Conservation (phyloP, 305 asterid species). For the Solanum aculeatissimum region DNA sequence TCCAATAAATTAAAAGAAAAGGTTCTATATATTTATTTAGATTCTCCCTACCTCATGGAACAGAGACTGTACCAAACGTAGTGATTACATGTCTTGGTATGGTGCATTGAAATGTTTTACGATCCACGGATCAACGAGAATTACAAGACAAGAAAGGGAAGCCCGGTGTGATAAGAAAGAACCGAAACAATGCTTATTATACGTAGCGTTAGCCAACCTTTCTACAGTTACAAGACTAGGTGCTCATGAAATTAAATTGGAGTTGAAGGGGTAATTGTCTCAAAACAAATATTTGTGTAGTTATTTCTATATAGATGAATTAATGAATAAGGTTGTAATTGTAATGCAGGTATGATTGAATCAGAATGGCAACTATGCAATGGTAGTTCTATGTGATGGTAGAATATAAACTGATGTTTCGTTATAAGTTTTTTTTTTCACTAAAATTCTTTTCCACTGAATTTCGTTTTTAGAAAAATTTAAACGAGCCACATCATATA, state of each 20-base stretch:
- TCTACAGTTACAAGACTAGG: not conserved
- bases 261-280: not conserved
- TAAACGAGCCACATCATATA: too few relatives aligned
- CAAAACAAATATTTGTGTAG: not conserved
- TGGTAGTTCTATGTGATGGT: not conserved
- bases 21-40: too few relatives aligned
- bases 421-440: too few relatives aligned
- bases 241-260: not conserved
- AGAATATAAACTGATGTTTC: too few relatives aligned
- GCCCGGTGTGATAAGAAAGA: not conserved
- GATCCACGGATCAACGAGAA: not conserved
- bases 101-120: not conserved
- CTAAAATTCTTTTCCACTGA: too few relatives aligned
- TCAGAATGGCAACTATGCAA: not conserved
- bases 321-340: not conserved
- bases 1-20: too few relatives aligned
- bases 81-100: not conserved
- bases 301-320: not conserved
- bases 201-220: too few relatives aligned
- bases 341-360: not conserved
- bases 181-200: not conserved
- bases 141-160: not conserved
- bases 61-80: not conserved
- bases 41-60: not conserved
- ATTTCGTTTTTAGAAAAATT: too few relatives aligned